These are phyloP conservation scores for Rhynchospora pubera DNA, from an alignment of 176 grass and related monocot genomes.

Conservation along the genomic window DNA sequence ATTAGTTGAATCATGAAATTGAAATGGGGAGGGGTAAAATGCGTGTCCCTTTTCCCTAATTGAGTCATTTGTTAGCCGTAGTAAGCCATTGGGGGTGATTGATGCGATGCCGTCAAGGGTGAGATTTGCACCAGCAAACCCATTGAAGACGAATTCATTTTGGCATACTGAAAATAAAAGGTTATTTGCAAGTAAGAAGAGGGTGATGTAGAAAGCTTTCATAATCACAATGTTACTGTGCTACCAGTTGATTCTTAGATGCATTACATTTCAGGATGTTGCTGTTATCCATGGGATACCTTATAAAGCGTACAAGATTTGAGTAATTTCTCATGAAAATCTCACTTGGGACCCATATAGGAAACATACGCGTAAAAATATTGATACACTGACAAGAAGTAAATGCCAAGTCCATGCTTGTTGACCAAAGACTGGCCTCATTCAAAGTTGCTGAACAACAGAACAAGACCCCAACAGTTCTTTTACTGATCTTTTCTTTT, in stretches of 20 bases:
- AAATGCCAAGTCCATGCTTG: not conserved
- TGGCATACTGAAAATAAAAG: not conserved
- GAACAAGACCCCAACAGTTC: not conserved
- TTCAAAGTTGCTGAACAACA: not conserved
- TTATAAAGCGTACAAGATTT: not conserved
- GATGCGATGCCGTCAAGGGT: slow-evolving; percentile 19
- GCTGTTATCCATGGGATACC: not conserved
- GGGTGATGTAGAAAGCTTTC: not conserved
- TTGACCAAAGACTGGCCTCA: not conserved
- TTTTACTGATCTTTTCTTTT: not conserved
- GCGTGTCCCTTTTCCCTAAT: slow-evolving; percentile 14
- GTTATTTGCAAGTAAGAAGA: not conserved
- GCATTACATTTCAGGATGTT: not conserved
- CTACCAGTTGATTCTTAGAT: not conserved
- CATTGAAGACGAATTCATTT: slow-evolving; percentile 23
- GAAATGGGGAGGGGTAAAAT: slow-evolving; percentile 15
- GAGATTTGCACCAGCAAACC: slow-evolving; percentile 23
- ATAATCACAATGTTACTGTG: not conserved
- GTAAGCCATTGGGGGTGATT: slow-evolving; percentile 13
- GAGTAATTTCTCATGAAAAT: not conserved
- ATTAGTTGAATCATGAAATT: slow-evolving; percentile 1
- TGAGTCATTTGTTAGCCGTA: slow-evolving; percentile 19
- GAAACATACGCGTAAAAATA: not conserved
- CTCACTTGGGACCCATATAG: not conserved
- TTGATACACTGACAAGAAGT: not conserved